phyloP scores from a whole-genome alignment of 352 stramenopile species.

The Globisporangium takayamanum region DNA sequence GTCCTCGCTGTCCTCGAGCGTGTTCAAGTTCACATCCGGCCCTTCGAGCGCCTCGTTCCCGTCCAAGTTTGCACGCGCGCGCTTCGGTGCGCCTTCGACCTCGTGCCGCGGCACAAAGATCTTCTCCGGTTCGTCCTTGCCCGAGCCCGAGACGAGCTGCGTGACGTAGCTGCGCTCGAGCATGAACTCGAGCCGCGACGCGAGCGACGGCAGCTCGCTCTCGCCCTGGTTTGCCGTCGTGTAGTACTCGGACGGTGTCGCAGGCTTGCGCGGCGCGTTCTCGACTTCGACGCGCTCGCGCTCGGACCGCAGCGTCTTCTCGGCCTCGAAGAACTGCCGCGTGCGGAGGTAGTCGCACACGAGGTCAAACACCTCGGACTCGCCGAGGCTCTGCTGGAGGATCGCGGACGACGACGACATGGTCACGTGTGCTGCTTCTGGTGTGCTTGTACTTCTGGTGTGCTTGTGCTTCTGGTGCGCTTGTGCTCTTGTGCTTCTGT shows the following conservation, averaged over 20 bases:
- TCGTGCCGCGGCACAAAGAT: slow-evolving; percentile 76
- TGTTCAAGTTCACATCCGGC: slow-evolving; percentile 26
- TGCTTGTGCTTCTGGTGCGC: too few species aligned
- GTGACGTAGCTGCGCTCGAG: slow-evolving; percentile 83
- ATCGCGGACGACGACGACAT: slow-evolving; percentile 56
- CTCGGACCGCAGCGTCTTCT: slow-evolving; percentile 65
- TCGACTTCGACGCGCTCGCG: slow-evolving; percentile 35
- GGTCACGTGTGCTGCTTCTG: neutral
- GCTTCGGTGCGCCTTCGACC: slow-evolving; percentile 34
- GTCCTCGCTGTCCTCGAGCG: slow-evolving; percentile 25
- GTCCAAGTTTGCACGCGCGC: slow-evolving; percentile 60
- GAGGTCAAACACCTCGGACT: slow-evolving; percentile 84
- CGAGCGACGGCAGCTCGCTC: slow-evolving; percentile 24
- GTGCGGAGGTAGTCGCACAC: slow-evolving; percentile 86
- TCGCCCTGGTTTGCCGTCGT: slow-evolving; percentile 29
- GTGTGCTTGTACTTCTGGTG: too few species aligned
- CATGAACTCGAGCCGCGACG: slow-evolving; percentile 71
- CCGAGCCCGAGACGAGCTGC: slow-evolving; percentile 65
- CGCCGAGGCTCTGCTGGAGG: slow-evolving; percentile 72
- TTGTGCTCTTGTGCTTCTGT: too few species aligned
- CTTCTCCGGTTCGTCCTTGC: slow-evolving; percentile 53
- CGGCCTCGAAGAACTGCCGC: slow-evolving; percentile 81
- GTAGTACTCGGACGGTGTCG: slow-evolving; percentile 19
- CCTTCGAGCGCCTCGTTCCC: slow-evolving; percentile 61
- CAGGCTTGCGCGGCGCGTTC: slow-evolving; percentile 9